phyloP scores from a whole-genome alignment of 495 filamentous ascomycete species.

The Neurospora sp. region DNA sequence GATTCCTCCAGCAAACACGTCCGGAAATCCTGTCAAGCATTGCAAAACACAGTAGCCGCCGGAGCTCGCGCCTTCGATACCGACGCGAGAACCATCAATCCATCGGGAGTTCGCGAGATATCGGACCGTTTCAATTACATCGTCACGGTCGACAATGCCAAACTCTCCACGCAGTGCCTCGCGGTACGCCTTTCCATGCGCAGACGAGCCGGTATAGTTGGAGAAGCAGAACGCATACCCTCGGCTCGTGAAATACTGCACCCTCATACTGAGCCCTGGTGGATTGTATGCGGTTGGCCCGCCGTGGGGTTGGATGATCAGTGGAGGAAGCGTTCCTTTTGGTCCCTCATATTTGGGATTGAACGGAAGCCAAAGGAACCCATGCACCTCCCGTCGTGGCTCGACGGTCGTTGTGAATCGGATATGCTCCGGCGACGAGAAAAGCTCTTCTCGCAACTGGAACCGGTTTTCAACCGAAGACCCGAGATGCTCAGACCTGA shows the following conservation, averaged over 20 bases:
- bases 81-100: slow-evolving; percentile 30
- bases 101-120: slow-evolving; percentile 24
- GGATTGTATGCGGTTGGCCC: slow-evolving; percentile 34
- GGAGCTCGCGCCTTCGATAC: slow-evolving; percentile 36
- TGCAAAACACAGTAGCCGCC: slow-evolving; percentile 41
- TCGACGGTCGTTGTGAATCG: slow-evolving; percentile 24
- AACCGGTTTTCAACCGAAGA: slow-evolving; percentile 13
- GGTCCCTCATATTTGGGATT: slow-evolving; percentile 30
- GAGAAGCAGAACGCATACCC: slow-evolving; percentile 39
- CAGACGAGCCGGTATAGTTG: slow-evolving; percentile 42
- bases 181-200: slow-evolving; percentile 38
- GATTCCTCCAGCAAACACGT: slow-evolving; percentile 30
- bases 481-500: slow-evolving; percentile 2
- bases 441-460: slow-evolving; percentile 13
- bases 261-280: slow-evolving; percentile 24
- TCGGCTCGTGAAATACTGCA: slow-evolving; percentile 42
- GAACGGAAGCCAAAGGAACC: slow-evolving; percentile 34
- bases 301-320: slow-evolving; percentile 38
- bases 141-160: slow-evolving; percentile 35
- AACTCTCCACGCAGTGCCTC: slow-evolving; percentile 33
- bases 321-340: slow-evolving; percentile 25
- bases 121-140: slow-evolving; percentile 33
- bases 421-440: slow-evolving; percentile 26
- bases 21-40: slow-evolving; percentile 21
- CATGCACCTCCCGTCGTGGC: slow-evolving; percentile 22